phyloP scores from a whole-genome alignment of 768 basidiomycete species.

The Xerocomellus intermedius region DNA sequence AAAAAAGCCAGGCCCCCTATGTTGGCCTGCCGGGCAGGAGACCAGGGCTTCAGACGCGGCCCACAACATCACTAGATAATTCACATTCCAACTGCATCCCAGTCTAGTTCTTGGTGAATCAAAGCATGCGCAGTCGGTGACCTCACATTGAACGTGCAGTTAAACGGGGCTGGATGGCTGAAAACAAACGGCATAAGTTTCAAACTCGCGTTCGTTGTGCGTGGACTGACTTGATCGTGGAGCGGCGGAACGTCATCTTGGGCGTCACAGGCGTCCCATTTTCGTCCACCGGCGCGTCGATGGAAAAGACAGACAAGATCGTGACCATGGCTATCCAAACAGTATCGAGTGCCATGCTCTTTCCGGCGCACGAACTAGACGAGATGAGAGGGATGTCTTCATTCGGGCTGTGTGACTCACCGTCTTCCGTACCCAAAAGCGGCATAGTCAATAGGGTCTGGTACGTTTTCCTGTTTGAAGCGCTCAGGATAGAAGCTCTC shows the following conservation, averaged over 20 bases:
- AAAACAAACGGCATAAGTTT: background rate
- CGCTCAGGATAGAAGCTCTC: conserved; percentile 1
- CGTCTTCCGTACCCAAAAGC: conserved; percentile 3
- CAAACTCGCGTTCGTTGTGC: background rate
- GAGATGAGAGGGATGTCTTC: background rate
- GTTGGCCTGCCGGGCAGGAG: no score
- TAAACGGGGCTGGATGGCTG: conserved; percentile 1
- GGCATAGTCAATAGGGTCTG: conserved; percentile 4
- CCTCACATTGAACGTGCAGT: conserved; percentile 4
- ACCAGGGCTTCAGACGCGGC: no score
- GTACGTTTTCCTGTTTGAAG: background rate
- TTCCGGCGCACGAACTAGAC: conserved; percentile 1
- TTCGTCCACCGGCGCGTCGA: background rate
- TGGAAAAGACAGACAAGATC: background rate
- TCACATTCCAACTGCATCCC: background rate
- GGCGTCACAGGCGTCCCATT: background rate
- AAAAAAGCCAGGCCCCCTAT: no score
- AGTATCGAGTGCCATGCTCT: conserved; percentile 3
- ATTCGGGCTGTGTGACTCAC: background rate
- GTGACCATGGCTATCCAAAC: conserved; percentile 3
- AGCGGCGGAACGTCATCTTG: conserved; percentile 1
- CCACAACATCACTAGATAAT: background rate
- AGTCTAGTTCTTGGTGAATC: conserved; percentile 2
- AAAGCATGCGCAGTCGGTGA: background rate
- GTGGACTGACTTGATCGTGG: conserved; percentile 2